These are phyloP conservation scores for Garcileccinum viscosum DNA, from an alignment of 1,284 basidiomycete species.

Conservation along the genomic window DNA sequence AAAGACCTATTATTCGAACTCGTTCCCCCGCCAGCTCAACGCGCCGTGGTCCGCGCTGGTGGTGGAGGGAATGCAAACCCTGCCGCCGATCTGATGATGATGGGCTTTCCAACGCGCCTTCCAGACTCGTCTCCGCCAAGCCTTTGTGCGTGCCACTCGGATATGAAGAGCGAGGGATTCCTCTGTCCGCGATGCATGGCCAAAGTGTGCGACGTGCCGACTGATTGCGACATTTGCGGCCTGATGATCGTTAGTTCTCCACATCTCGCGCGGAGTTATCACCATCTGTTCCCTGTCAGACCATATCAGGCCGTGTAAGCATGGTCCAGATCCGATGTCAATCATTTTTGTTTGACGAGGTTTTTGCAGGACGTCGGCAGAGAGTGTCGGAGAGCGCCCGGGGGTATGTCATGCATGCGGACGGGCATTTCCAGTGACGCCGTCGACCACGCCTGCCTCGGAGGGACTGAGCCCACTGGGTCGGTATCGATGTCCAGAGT, in stretches of 20 bases:
- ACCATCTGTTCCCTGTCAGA: slow-evolving; percentile 91
- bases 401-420: slow-evolving; percentile 76
- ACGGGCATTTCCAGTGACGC: slow-evolving; percentile 57
- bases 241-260: slow-evolving; percentile 98
- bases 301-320: slow-evolving; percentile 82
- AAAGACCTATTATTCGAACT: slow-evolving; percentile 94
- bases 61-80: slow-evolving; percentile 59
- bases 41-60: slow-evolving; percentile 58
- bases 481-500: slow-evolving; percentile 77
- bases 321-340: slow-evolving; percentile 3
- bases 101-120: slow-evolving; percentile 97
- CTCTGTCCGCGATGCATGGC: slow-evolving; percentile 92
- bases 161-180: slow-evolving; percentile 89
- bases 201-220: slow-evolving; percentile 97
- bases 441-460: slow-evolving; percentile 43
- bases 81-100: slow-evolving; percentile 93
- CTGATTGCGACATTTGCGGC: slow-evolving; percentile 96
- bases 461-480: slow-evolving; percentile 80
- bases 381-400: slow-evolving; percentile 41
- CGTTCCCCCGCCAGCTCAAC: slow-evolving; percentile 93
- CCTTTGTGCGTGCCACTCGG: slow-evolving; percentile 92
- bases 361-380: slow-evolving; percentile 47
- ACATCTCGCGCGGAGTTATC: slow-evolving; percentile 94
- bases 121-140: slow-evolving; percentile 82
- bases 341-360: slow-evolving; percentile 8